Evolutionary conservation across 345 rosid genomes (phyloP), one percentile per base, ranked within the genome.

Genomic region (Sonneratia alba): DNA sequence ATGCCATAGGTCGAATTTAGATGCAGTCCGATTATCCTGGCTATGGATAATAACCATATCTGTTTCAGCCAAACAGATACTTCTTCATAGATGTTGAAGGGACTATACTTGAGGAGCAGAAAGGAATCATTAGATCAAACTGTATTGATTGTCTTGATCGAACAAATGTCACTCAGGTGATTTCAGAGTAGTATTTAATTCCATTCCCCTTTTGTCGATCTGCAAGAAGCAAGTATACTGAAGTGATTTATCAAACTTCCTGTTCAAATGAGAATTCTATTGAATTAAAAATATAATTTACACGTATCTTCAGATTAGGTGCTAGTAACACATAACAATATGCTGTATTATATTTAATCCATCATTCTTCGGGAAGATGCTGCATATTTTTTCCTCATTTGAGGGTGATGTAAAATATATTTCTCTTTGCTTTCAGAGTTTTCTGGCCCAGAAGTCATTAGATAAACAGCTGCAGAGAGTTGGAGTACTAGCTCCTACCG

Each of bases 101-200:
- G 64, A 83, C 83, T 37, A 81, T 87, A 77, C 80, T 88, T 71
- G 89, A 79, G 79, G 93, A 94, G 80, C 98, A 94, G 89, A 90
- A 84, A 82, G 97, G 98, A 69, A 80, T 90, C 42, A 70, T 94
- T 73, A 87, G 98, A 82, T 83, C 96, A 70, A 94, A 94, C 80
- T 94, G 98, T 83, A 94, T 94, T 69, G 98, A 94, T 76, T 94
- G 96, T 84, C 92, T 94, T 73, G 98, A 94, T 80, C 90, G 98
- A 70, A 91, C 98, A 75, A 94, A 94, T 79, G 98, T 94, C 38
- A 91, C 96, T 70, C 98, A 94, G 98, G 98, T 94, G 71, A 73
- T 79, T 68, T 57, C 36, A 67, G 69, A 47, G 16, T 10, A 45
- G 21, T 7, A 67, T 38, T 38, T 67, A 12, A 18, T n/a, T 42